A percentile compares a stretch with the other conserved stretches of the same genome.
phyloP scores from a whole-genome alignment of 352 stramenopile species.

The Globisporangium spinosum region DNA sequence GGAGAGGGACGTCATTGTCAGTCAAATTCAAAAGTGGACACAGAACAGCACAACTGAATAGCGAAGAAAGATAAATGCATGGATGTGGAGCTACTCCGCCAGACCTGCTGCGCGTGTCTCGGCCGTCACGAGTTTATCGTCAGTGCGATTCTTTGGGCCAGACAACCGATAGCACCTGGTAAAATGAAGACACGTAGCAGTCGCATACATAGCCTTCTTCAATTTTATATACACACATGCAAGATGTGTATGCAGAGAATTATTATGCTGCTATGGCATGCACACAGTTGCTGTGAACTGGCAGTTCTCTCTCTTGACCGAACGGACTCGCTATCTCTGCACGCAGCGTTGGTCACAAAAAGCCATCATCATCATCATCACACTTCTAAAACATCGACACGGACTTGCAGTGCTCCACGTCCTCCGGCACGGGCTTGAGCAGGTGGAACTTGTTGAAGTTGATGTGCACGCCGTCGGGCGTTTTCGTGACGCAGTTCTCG shows the following conservation, averaged over 20 bases:
- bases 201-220: neutral
- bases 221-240: neutral
- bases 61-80: neutral
- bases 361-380: neutral
- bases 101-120: neutral
- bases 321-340: neutral
- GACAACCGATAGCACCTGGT: neutral
- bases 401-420: conserved; percentile 30
- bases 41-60: neutral
- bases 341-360: neutral
- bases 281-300: neutral
- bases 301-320: neutral
- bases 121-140: too few relatives aligned
- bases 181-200: neutral
- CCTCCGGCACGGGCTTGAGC: conserved; percentile 58
- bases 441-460: conserved; percentile 85
- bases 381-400: conserved; percentile 19
- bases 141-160: too few relatives aligned
- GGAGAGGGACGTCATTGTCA: neutral
- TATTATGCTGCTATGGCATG: neutral
- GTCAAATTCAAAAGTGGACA: too few relatives aligned
- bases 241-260: neutral
- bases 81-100: neutral
- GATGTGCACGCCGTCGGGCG: conserved; percentile 47
- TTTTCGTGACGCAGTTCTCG: conserved; percentile 68